These are phyloP conservation scores for Nakataea oryzae DNA, from an alignment of 2,329 filamentous ascomycete genomes.

Conservation along the genomic window DNA sequence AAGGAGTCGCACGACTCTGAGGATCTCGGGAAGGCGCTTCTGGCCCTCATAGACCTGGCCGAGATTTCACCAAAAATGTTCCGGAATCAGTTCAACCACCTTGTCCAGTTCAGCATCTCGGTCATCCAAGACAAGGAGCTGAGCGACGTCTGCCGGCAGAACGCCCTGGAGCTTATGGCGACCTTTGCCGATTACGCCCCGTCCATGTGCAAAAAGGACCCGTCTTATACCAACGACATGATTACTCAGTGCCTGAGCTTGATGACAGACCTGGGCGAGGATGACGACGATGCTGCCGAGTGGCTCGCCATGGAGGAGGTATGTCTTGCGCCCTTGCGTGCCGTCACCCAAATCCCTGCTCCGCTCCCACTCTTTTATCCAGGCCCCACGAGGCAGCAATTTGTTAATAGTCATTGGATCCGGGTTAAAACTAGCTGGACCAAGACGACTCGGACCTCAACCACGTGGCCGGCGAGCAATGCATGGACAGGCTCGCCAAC, in stretches of 20 bases:
- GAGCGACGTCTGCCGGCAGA: constrained; percentile 81
- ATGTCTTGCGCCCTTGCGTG: constrained; percentile 22
- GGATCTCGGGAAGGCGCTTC: constrained; percentile 77
- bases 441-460: constrained; percentile 94
- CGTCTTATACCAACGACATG: constrained; percentile 90
- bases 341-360: neutral
- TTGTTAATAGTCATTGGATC: neutral
- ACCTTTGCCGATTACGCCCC: constrained; percentile 95
- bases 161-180: constrained; percentile 92
- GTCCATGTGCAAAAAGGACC: constrained; percentile 88
- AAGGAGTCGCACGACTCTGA: constrained; percentile 88
- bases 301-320: constrained; percentile 91
- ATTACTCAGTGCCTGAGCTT: constrained; percentile 95
- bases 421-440: constrained; percentile 52
- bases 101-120: constrained; percentile 86
- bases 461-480: constrained; percentile 95
- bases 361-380: neutral
- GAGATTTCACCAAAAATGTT: constrained; percentile 98
- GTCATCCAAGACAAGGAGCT: constrained; percentile 96
- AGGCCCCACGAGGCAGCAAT: neutral
- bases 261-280: constrained; percentile 92
- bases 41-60: constrained; percentile 87
- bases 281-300: constrained; percentile 89
- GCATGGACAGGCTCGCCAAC: constrained; percentile 95
- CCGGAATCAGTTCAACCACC: constrained; percentile 81